Base-by-base conservation (phyloP, 2,329 filamentous ascomycete species). In the Sporothrix variecibatus region DNA sequence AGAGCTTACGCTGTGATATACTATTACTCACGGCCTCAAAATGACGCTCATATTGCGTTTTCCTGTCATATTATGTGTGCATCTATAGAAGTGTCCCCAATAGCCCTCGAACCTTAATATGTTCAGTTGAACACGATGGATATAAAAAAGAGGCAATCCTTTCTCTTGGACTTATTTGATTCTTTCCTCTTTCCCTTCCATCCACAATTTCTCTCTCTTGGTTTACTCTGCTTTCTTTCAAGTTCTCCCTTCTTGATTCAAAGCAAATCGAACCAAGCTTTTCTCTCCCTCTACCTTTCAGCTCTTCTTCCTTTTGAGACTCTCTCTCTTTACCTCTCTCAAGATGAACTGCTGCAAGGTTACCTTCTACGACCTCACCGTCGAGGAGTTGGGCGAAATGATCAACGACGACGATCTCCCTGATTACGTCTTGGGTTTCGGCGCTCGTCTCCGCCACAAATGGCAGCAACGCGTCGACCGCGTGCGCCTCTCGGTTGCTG, bases 261-360 rank as follows among this genome's bases (percentile, higher is more conserved):
- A 53, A 53, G 51, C 51, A 8, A 23, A 1, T 23, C 11, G 51
- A 53, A 26, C 40, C 51, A 53, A 53, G n/a, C 23, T 53, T n/a
- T 23, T 53, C 51, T 53, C 51, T n/a, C n/a, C n/a, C 9, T 53
- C 51, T 23, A 23, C 20, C n/a, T 11, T 62, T 38, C 58, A 60
- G 6, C 26, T n/a, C 6, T n/a, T 20, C 58, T 23, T n/a, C 28
- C 15, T 34, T n/a, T 62, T n/a, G 28, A 23, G 8, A n/a, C 15
- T 7, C 2, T 43, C 60, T 64, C n/a, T 4, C 20, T 40, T n/a
- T 43, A 0, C 28, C 9, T 23, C 60, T 17, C 20, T 23, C 31
- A 43, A 64, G 6, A 64, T 64, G 60, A 26, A n/a, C 34, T 64
- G 60, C 60, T 64, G 40, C 60, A 40, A 7, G n/a, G 60, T 64